These are phyloP conservation scores for Mediolabrus comicus DNA, from an alignment of 108 stramenopile genomes.

Conservation along the genomic window DNA sequence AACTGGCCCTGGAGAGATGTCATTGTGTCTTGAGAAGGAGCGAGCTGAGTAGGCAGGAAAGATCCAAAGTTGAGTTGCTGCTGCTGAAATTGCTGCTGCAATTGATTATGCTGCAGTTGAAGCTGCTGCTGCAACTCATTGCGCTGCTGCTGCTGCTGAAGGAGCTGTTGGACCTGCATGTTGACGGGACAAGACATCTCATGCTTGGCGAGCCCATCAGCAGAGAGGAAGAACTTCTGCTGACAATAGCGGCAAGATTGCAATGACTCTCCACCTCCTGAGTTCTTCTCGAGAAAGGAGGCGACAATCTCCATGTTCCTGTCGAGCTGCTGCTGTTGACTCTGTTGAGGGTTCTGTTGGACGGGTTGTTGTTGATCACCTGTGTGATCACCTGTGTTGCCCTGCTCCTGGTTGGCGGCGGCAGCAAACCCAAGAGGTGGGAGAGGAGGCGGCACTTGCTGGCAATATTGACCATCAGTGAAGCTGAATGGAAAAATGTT, in stretches of 20 bases:
- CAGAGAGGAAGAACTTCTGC: constrained; percentile 5
- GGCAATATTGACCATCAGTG: neutral
- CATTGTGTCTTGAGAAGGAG: constrained; percentile 9
- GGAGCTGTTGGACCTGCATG: constrained; percentile 18
- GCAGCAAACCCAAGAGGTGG: neutral
- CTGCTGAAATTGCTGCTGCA: constrained; percentile 12
- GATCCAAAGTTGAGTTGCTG: constrained; percentile 8
- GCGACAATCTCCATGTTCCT: neutral
- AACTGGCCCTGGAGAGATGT: constrained; percentile 2
- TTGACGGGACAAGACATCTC: constrained; percentile 10
- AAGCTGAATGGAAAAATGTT: constrained; percentile 1
- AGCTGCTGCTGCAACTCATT: constrained; percentile 27
- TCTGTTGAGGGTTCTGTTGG: neutral
- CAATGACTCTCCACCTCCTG: neutral
- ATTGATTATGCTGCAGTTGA: constrained; percentile 28
- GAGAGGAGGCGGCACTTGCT: neutral
- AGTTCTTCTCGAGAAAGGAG: constrained; percentile 6
- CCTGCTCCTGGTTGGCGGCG: neutral
- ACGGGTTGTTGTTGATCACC: neutral
- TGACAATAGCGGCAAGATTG: constrained; percentile 17
- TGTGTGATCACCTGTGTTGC: neutral
- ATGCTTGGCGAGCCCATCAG: constrained; percentile 4
- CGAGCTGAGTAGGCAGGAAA: neutral
- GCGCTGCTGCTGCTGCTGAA: constrained; percentile 20
- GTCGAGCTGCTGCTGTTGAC: neutral